Percentiles rank a stretch among this genome's conserved stretches.
Evolutionary conservation across 2,329 filamentous ascomycete genomes (phyloP).

Genomic region (Colletotrichum karsti): DNA sequence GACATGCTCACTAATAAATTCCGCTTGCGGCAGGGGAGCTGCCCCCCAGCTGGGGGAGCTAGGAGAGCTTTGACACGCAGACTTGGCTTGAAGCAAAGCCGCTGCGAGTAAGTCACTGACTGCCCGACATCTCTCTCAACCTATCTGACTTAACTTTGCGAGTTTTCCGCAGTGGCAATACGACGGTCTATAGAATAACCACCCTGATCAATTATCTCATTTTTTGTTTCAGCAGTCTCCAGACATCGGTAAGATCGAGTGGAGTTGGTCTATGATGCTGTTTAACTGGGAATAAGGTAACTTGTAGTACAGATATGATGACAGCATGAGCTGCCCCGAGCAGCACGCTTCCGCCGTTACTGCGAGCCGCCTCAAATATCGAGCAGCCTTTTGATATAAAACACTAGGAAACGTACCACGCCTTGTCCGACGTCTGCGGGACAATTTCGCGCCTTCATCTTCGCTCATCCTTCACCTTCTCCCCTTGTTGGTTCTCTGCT

Average conservation of each 20-base stretch:
- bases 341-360: not conserved
- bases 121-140: too few species aligned
- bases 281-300: not conserved
- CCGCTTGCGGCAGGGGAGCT: not conserved
- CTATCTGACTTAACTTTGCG: too few species aligned
- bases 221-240: not conserved
- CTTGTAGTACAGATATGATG: slow-evolving; percentile 1
- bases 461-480: slow-evolving; percentile 19
- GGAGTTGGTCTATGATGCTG: slow-evolving; percentile 17
- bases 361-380: not conserved
- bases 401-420: not conserved
- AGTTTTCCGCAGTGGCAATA: not conserved
- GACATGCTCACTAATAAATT: not conserved
- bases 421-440: not conserved
- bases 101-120: too few species aligned
- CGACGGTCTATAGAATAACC: not conserved
- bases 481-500: slow-evolving; percentile 19
- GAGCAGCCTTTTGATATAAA: slow-evolving; percentile 3
- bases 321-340: not conserved
- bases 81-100: too few species aligned
- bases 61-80: too few species aligned
- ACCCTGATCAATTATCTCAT: not conserved
- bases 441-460: not conserved
- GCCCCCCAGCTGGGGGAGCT: too few species aligned
- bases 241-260: slow-evolving; percentile 10